Base-by-base conservation (phyloP, 768 basidiomycete species). In the Obba rivulosa region DNA sequence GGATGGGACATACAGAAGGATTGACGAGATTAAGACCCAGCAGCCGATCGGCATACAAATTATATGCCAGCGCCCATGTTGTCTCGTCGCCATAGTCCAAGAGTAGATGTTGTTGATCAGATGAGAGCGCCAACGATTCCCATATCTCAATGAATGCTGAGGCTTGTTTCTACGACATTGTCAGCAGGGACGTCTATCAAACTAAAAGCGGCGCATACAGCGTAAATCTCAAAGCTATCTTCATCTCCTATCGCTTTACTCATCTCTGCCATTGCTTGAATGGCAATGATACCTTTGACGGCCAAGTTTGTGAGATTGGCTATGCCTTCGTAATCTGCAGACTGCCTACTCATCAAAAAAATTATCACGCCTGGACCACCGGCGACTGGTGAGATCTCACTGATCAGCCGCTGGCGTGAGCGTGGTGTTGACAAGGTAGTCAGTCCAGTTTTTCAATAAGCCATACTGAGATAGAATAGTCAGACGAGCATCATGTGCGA, bases 251-350 rank as follows among this genome's bases (percentile, higher is more conserved):
- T 14, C 1, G 49, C 55, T 2, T 40, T 34, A 22, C 53, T 51
- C 24, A 59, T 57, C 44, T 56, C 49, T 3, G 55, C 46, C 58
- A 59, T 59, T 3, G 58, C 53, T 35, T 57, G 42, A 16, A 59
- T 49, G 14, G 45, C 58, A 20, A 59, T 57, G 51, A 59, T 59
- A 2, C 58, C 58, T 41, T 59, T 59, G 46, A 59, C 51, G 1
- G 51, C 51, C 11, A 59, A 42, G 45, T 59, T 59, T 3, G 55
- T 56, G 53, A 53, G 49, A 42, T 59, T 59, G 3, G 58, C 48
- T 2, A 8, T 45, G 18, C 9, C 36, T 48, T 54, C 45, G 17
- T 22, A 21, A 37, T 57, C 56, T 2, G 56, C 53, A 14, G 41
- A 22, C n/a, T 28, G 7, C 22, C 56, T 57, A 39, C 13, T 13